phyloP scores from a whole-genome alignment of 371 early-diverging fungal genomes.

The Rhizopus arrhizus region DNA sequence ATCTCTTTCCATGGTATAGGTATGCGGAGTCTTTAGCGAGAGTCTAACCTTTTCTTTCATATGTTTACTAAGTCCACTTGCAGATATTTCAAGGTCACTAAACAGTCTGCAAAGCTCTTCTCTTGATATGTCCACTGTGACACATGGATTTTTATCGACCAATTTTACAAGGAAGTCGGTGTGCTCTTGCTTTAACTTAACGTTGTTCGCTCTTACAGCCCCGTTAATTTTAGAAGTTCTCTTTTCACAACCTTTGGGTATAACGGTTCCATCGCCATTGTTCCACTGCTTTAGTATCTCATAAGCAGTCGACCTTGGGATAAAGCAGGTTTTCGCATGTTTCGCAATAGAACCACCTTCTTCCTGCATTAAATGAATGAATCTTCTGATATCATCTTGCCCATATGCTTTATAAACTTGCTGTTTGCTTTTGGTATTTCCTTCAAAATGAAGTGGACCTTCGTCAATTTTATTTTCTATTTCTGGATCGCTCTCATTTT shows the following conservation, averaged over 20 bases:
- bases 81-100: conserved; percentile 5
- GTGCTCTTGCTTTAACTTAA: conserved; percentile 5
- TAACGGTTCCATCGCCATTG: conserved; percentile 5
- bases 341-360: conserved; percentile 7
- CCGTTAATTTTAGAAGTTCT: conserved; percentile 4
- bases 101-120: conserved; percentile 7
- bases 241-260: conserved; percentile 1
- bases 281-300: too few species aligned
- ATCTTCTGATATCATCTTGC: conserved; percentile 2
- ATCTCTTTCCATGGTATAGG: conserved; percentile 10
- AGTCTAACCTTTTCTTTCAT: conserved; percentile 8
- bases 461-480: conserved; percentile 9
- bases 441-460: conserved; percentile 1
- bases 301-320: conserved; percentile 6
- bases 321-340: conserved; percentile 8
- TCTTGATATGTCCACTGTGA: conserved; percentile 7
- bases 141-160: conserved; percentile 5
- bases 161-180: conserved; percentile 5
- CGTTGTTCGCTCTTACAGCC: conserved; percentile 3
- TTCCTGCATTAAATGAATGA: conserved; percentile 5
- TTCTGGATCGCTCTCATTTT: conserved; percentile 7
- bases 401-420: conserved; percentile 6
- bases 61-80: conserved; percentile 5
- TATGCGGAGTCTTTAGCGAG: not conserved
- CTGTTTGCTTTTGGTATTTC: not conserved